These are phyloP conservation scores for Aquilaria agallochum DNA, from an alignment of 441 rosid species.

Conservation along the genomic window DNA sequence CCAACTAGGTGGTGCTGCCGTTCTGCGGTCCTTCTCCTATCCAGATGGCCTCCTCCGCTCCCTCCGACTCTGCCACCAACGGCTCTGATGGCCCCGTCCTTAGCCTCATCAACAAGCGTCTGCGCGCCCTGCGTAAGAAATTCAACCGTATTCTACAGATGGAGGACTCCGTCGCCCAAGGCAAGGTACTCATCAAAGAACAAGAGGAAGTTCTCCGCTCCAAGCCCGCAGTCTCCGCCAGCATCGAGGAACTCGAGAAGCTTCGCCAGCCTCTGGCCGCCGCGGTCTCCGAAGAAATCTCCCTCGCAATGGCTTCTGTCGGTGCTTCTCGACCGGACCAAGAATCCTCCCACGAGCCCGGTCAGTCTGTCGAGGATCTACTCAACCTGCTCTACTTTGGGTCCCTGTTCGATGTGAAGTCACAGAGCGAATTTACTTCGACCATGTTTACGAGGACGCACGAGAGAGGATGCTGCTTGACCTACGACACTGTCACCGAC, in stretches of 20 bases:
- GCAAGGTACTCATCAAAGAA: constrained; percentile 73
- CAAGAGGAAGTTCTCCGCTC: constrained; percentile 84
- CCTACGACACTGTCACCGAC: constrained; percentile 86
- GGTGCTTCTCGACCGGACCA: constrained; percentile 12
- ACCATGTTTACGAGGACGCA: constrained; percentile 77
- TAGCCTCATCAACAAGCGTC: constrained; percentile 78
- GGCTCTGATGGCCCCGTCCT: constrained; percentile 77
- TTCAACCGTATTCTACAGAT: constrained; percentile 69
- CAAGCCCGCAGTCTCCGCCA: constrained; percentile 54
- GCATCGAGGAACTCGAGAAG: constrained; percentile 93
- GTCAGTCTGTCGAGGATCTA: constrained; percentile 48
- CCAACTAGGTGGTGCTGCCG: too few relatives aligned
- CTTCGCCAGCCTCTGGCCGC: constrained; percentile 59
- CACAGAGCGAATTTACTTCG: constrained; percentile 75
- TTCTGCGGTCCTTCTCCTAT: neutral
- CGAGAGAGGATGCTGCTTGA: constrained; percentile 87
- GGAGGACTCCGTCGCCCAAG: constrained; percentile 80
- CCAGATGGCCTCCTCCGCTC: constrained; percentile 42
- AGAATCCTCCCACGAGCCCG: constrained; percentile 5
- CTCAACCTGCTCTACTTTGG: constrained; percentile 78
- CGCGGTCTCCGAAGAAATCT: constrained; percentile 72
- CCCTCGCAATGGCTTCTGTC: constrained; percentile 26
- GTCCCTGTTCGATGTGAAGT: constrained; percentile 71
- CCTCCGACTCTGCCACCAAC: constrained; percentile 32
- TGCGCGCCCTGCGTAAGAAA: constrained; percentile 90